phyloP scores from a whole-genome alignment of 257 asterid genomes.

The Nicotiana tabacum region DNA sequence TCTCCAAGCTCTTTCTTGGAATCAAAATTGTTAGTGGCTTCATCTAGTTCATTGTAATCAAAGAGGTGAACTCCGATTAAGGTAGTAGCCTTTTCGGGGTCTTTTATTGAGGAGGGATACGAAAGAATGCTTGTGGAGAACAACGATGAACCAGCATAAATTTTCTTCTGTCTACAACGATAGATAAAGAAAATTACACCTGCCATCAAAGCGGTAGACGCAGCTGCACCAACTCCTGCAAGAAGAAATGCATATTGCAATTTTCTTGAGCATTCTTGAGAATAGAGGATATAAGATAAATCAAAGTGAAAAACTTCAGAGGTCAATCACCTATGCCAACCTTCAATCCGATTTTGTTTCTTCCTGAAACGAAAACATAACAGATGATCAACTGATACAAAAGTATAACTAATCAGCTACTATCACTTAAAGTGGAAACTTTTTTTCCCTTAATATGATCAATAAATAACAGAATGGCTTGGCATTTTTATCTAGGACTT shows the following conservation, averaged over 20 bases:
- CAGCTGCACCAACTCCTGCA: slow-evolving; percentile 43
- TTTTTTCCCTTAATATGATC: neutral
- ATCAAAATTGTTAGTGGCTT: slow-evolving; percentile 66
- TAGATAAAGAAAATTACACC: slow-evolving; percentile 22
- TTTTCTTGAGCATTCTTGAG: neutral
- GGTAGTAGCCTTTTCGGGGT: slow-evolving; percentile 30
- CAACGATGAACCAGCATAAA: slow-evolving; percentile 8
- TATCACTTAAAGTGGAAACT: neutral
- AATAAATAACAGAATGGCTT: neutral
- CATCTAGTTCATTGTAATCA: slow-evolving; percentile 57
- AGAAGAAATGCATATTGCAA: slow-evolving; percentile 1
- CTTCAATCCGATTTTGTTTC: neutral
- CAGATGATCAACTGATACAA: neutral
- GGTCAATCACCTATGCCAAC: neutral
- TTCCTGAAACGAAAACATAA: slow-evolving; percentile 4
- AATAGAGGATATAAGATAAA: neutral
- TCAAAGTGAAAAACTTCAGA: neutral
- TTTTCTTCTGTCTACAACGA: slow-evolving; percentile 19
- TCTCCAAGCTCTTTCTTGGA: slow-evolving; percentile 60
- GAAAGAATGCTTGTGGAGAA: slow-evolving; percentile 39
- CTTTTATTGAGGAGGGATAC: slow-evolving; percentile 32
- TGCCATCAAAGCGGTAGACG: slow-evolving; percentile 23
- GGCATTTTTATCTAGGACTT: neutral
- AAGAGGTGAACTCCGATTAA: slow-evolving; percentile 61
- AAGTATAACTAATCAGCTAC: neutral